Evolutionary conservation across 768 basidiomycete species (phyloP).

Genomic region (Leucosporidium yakuticum): DNA sequence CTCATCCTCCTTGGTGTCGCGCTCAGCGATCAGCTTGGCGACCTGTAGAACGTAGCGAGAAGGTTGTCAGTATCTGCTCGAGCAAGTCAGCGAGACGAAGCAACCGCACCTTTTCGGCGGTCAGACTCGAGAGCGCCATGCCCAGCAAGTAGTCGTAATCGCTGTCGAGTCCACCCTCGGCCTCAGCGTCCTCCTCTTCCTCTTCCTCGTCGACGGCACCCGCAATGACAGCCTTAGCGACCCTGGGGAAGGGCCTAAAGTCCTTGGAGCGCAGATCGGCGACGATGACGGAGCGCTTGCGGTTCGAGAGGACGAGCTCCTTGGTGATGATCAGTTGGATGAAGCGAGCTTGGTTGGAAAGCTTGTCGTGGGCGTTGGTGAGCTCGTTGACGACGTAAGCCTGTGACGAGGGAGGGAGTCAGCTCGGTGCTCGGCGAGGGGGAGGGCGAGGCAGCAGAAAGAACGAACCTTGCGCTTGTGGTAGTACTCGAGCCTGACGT

Average conservation of each 20-base stretch:
- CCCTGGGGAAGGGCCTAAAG: constrained; percentile 89
- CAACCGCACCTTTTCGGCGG: constrained; percentile 69
- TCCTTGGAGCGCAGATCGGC: constrained; percentile 71
- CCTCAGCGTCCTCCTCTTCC: constrained; percentile 52
- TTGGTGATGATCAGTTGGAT: constrained; percentile 90
- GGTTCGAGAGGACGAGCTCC: constrained; percentile 71
- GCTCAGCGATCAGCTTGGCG: constrained; percentile 71
- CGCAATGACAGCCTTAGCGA: constrained; percentile 58
- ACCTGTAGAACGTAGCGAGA: constrained; percentile 52
- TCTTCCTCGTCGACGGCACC: constrained; percentile 60
- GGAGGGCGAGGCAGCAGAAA: neutral
- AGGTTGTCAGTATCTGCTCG: neutral
- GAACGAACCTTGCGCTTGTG: constrained; percentile 81
- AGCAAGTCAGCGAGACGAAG: neutral
- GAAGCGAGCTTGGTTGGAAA: constrained; percentile 93
- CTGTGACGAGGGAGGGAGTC: constrained; percentile 46
- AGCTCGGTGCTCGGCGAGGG: neutral
- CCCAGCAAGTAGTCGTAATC: constrained; percentile 92
- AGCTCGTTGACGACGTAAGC: constrained; percentile 78
- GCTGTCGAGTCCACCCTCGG: constrained; percentile 46
- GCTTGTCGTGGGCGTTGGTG: constrained; percentile 68
- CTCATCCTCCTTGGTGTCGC: constrained; percentile 73
- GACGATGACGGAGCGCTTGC: constrained; percentile 82
- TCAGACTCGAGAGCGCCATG: constrained; percentile 94
- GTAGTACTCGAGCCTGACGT: constrained; percentile 78